These are phyloP conservation scores for Byssoonygena ceratinophila DNA, from an alignment of 2,329 filamentous ascomycete genomes.

Conservation along the genomic window DNA sequence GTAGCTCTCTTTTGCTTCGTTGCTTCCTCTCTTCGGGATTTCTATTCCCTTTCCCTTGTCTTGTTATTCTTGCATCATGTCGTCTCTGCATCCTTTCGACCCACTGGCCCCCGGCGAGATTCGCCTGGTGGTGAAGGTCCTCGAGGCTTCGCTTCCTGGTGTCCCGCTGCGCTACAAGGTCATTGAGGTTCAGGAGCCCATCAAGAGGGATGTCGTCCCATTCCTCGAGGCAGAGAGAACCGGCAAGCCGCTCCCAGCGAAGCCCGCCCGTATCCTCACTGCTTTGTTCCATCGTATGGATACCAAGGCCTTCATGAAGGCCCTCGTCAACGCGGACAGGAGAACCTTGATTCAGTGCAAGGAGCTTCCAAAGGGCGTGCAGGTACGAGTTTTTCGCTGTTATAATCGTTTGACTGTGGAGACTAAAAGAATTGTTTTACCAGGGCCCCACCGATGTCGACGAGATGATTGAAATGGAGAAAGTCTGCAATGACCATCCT, in stretches of 20 bases:
- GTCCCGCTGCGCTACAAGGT: conserved; percentile 48
- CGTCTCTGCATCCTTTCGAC: conserved; percentile 30
- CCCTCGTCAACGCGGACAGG: conserved; percentile 33
- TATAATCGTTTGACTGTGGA: no score
- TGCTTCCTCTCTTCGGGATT: neutral
- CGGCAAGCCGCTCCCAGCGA: conserved; percentile 39
- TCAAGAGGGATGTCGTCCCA: conserved; percentile 48
- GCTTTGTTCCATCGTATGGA: conserved; percentile 39
- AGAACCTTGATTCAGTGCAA: conserved; percentile 30
- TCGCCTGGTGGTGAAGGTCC: conserved; percentile 30
- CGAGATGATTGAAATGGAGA: conserved; percentile 50
- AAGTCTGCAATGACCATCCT: conserved; percentile 45
- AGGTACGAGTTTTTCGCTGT: conserved; percentile 27
- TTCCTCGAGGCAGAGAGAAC: conserved; percentile 54
- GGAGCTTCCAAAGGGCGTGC: conserved; percentile 39
- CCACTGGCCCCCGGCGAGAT: conserved; percentile 34
- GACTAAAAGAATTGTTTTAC: conserved; percentile 14
- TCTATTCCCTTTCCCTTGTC: neutral
- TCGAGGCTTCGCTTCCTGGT: conserved; percentile 30
- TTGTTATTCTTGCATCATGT: neutral
- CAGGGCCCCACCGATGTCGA: conserved; percentile 49
- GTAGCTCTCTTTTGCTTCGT: conserved; percentile 1
- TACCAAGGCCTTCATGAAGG: conserved; percentile 35
- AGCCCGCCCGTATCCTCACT: conserved; percentile 45
- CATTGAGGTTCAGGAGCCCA: conserved; percentile 55